These are phyloP conservation scores for Hura crepitans DNA, from an alignment of 441 rosid genomes.

Conservation along the genomic window DNA sequence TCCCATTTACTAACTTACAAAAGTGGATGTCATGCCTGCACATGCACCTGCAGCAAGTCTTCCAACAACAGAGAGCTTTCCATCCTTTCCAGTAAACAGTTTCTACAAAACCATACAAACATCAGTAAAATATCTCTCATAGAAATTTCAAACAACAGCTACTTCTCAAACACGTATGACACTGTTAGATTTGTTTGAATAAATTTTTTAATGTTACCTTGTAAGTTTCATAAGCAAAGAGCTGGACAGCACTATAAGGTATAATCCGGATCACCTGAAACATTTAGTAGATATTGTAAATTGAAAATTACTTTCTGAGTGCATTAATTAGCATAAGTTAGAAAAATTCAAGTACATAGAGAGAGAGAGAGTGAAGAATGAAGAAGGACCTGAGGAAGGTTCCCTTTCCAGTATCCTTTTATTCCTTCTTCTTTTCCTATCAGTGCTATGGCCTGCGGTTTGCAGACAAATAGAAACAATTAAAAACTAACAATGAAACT, in stretches of 20 bases:
- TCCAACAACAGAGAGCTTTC: conserved; percentile 76
- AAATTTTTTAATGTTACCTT: conserved; percentile 47
- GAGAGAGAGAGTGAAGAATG: conserved; percentile 12
- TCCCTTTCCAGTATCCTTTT: conserved; percentile 98
- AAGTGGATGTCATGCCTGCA: conserved; percentile 99
- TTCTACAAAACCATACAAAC: conserved; percentile 46
- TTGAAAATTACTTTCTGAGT: conserved; percentile 15
- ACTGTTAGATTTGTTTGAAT: conserved; percentile 6
- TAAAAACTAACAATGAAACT: not conserved
- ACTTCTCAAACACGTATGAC: no score
- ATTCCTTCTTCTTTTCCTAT: conserved; percentile 87
- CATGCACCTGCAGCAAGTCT: conserved; percentile 98
- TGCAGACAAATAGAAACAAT: not conserved
- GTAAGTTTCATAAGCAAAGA: conserved; percentile 85
- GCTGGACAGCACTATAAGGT: conserved; percentile 94
- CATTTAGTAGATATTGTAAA: conserved; percentile 24
- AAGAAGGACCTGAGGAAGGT: conserved; percentile 76
- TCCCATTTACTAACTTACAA: conserved; percentile 45
- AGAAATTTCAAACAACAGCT: not conserved
- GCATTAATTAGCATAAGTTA: not conserved
- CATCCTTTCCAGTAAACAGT: conserved; percentile 76
- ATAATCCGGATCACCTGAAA: conserved; percentile 81
- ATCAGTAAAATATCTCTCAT: conserved; percentile 16
- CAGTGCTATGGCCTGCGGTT: conserved; percentile 59
- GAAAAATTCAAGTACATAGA: not conserved